phyloP scores from a whole-genome alignment of 2,329 filamentous ascomycete genomes.

The Hypoxylon sp. region DNA sequence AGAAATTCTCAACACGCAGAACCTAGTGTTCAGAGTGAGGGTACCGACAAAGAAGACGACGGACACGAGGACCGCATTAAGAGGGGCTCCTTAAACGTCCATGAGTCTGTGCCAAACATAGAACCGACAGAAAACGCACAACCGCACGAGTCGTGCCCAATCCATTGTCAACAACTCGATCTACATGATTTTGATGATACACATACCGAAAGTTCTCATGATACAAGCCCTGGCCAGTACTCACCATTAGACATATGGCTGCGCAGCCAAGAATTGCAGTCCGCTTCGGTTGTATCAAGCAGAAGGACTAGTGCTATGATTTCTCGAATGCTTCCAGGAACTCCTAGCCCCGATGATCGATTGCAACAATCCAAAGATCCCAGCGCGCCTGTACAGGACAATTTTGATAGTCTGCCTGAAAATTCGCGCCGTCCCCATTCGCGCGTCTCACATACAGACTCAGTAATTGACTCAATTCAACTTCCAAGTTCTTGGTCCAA shows the following conservation, averaged over 20 bases:
- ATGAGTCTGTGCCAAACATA: background rate
- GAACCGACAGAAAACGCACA: constrained; percentile 1
- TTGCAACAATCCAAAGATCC: background rate
- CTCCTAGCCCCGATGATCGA: constrained; percentile 9
- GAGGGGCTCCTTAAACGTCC: background rate
- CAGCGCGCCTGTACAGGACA: background rate
- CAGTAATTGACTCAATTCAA: constrained; percentile 5
- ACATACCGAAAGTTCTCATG: constrained; percentile 26
- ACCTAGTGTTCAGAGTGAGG: constrained; percentile 4
- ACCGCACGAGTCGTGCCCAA: background rate
- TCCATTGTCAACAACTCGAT: constrained; percentile 8
- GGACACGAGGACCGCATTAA: constrained; percentile 6
- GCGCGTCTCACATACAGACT: constrained; percentile 2
- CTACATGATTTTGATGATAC: constrained; percentile 14
- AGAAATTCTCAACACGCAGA: constrained; percentile 31
- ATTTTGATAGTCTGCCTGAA: background rate
- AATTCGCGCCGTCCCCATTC: background rate
- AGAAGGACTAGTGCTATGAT: constrained; percentile 41
- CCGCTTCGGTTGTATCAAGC: constrained; percentile 43
- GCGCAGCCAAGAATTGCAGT: constrained; percentile 50
- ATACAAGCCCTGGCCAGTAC: constrained; percentile 40
- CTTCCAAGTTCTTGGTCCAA: constrained; percentile 27
- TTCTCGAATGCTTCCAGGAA: constrained; percentile 27
- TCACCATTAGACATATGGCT: constrained; percentile 54
- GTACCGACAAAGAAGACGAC: constrained; percentile 6